Evolutionary conservation across 2,329 filamentous ascomycete genomes (phyloP), one percentile per base, ranked within the genome.

Genomic region (Microcyclospora tardicrescens): DNA sequence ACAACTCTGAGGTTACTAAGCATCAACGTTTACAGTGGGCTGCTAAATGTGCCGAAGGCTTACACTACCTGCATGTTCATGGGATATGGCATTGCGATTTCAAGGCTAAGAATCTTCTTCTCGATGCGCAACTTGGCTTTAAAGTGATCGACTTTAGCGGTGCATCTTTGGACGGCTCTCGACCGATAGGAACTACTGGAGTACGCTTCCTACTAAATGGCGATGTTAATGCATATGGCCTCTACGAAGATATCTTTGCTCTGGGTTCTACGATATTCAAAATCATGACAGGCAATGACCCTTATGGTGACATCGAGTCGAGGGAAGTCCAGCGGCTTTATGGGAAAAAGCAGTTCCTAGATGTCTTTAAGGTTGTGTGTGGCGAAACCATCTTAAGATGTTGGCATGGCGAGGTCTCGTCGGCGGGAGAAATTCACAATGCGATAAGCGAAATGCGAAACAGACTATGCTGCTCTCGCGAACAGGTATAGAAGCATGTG

Each of bases 271-370:
- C 35, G 6, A 36, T 36, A 10, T 36, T 27, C 35, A 33, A 24
- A 27, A 36, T 36, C 8, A 36, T 36, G 35, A 36, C 35, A 4
- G 35, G 35, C 35, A 27, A 24, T 15, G 35, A 36, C 24, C 35
- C 35, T 11, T 36, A 36, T n/a, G 5, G 29, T 12, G 35, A 28
- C 35, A 6, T 36, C 8, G 16, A 16, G 13, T 15, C 16, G 8
- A 13, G 6, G 5, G 35, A 36, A 32, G 24, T 36, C 13, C 11
- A 13, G 24, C 16, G 10, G 11, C 16, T 19, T n/a, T 36, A 36
- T 24, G 5, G 29, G 24, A 16, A 29, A 27, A n/a, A 14, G n/a
- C 14, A 29, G 11, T 36, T 36, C 16, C 35, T 24, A 12, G 24
- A 15, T 5, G 29, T 24, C 35, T 30, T n/a, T 10, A 10, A 10